These are phyloP conservation scores for Aureobasidium sp. DNA, from an alignment of 2,329 filamentous ascomycete genomes.

Conservation along the genomic window DNA sequence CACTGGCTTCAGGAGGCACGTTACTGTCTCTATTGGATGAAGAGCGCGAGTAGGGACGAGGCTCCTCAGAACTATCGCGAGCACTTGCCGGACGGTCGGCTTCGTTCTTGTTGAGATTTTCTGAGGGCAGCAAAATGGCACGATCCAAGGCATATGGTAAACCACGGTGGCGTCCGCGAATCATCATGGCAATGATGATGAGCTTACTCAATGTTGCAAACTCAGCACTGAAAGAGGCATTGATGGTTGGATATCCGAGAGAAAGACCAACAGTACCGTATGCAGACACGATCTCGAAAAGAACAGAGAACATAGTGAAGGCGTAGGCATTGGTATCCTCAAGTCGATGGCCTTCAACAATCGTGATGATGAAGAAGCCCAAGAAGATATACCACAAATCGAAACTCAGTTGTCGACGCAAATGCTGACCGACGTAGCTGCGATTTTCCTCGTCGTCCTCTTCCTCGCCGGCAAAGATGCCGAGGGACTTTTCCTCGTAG, in stretches of 20 bases:
- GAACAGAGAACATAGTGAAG: constrained; percentile 43
- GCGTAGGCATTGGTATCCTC: constrained; percentile 48
- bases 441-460: constrained; percentile 51
- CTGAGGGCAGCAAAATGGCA: constrained; percentile 59
- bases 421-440: constrained; percentile 83
- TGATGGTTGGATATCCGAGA: constrained; percentile 66
- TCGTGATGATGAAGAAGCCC: constrained; percentile 85
- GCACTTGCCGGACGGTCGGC: constrained; percentile 19
- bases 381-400: constrained; percentile 96
- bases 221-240: constrained; percentile 74
- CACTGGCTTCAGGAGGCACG: neutral
- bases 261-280: constrained; percentile 93
- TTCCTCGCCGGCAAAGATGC: constrained; percentile 53
- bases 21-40: neutral
- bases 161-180: constrained; percentile 56
- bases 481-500: constrained; percentile 83
- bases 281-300: constrained; percentile 83
- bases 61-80: neutral
- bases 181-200: constrained; percentile 58
- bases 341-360: constrained; percentile 70
- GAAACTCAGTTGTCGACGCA: constrained; percentile 89
- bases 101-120: constrained; percentile 54
- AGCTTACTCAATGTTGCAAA: constrained; percentile 64
- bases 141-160: constrained; percentile 60
- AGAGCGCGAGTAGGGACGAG: neutral